Evolutionary conservation across 768 basidiomycete species (phyloP).

Genomic region (Mrakia blollopis): DNA sequence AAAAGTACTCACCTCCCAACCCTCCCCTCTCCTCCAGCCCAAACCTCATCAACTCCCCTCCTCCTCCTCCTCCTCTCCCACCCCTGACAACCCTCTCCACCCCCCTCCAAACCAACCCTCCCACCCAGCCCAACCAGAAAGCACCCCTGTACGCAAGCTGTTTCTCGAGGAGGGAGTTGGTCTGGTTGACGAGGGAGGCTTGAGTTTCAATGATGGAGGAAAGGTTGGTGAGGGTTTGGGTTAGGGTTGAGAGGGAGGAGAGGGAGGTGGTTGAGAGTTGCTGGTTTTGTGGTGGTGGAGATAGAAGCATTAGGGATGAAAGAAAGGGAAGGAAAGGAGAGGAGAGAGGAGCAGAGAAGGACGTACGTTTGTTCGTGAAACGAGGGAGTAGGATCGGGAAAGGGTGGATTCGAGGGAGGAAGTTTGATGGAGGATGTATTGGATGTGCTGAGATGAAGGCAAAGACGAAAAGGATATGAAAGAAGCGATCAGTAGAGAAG

Average conservation of each 20-base stretch:
- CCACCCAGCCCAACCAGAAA: neutral
- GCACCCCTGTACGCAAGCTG: neutral
- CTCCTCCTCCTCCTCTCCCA: neutral
- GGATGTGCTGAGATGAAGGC: neutral
- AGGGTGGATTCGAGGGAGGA: neutral
- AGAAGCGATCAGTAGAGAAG: neutral
- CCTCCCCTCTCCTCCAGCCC: neutral
- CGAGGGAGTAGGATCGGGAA: neutral
- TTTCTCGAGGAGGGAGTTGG: neutral
- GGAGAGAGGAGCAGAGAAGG: neutral
- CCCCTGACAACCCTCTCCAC: neutral
- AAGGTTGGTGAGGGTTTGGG: neutral
- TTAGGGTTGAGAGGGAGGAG: neutral
- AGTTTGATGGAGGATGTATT: neutral
- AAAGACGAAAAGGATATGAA: neutral
- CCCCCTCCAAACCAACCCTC: neutral
- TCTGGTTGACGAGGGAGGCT: neutral
- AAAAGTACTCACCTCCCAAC: neutral
- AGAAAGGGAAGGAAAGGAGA: neutral
- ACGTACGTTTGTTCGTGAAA: neutral
- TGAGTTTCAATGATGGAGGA: neutral
- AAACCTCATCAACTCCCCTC: neutral
- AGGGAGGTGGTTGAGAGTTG: neutral
- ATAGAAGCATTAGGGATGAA: too few species aligned
- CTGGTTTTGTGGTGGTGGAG: neutral